phyloP scores from a whole-genome alignment of 2,329 filamentous ascomycete species.

The Celoporthe dispersa region DNA sequence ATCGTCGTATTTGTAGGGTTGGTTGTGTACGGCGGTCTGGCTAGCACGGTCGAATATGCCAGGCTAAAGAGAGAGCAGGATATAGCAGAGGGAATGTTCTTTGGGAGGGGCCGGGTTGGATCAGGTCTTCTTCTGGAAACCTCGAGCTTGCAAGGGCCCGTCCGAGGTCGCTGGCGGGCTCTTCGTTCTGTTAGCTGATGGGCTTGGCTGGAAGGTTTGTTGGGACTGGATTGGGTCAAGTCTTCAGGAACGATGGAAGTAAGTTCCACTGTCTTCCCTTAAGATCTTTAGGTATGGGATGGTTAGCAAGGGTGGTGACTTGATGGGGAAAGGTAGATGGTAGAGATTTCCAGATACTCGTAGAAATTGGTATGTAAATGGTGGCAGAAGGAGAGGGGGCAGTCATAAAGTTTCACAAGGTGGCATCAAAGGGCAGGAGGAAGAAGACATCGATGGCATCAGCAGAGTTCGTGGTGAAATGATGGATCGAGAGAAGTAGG shows the following conservation, averaged over 20 bases:
- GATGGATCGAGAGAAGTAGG: not conserved
- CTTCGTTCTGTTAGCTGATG: not conserved
- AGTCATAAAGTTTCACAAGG: not conserved
- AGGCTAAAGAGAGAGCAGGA: not conserved
- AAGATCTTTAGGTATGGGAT: not conserved
- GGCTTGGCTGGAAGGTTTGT: too few relatives aligned
- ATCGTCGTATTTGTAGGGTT: not conserved
- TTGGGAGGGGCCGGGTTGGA: not conserved
- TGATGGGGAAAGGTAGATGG: not conserved
- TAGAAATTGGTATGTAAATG: too few relatives aligned
- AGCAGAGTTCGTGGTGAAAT: not conserved
- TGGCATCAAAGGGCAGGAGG: not conserved
- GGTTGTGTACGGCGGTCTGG: not conserved
- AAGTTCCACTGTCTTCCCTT: not conserved
- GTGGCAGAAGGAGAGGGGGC: too few relatives aligned
- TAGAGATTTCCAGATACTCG: not conserved
- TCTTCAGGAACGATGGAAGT: not conserved
- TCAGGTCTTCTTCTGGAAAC: not conserved
- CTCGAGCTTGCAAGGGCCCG: not conserved
- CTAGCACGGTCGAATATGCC: not conserved
- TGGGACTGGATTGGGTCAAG: not conserved
- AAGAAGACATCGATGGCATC: not conserved
- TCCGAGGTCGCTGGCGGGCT: not conserved
- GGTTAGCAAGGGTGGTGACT: not conserved
- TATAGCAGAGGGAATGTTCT: not conserved